phyloP scores from a whole-genome alignment of 768 basidiomycete species.

The Lyophyllum decastes region DNA sequence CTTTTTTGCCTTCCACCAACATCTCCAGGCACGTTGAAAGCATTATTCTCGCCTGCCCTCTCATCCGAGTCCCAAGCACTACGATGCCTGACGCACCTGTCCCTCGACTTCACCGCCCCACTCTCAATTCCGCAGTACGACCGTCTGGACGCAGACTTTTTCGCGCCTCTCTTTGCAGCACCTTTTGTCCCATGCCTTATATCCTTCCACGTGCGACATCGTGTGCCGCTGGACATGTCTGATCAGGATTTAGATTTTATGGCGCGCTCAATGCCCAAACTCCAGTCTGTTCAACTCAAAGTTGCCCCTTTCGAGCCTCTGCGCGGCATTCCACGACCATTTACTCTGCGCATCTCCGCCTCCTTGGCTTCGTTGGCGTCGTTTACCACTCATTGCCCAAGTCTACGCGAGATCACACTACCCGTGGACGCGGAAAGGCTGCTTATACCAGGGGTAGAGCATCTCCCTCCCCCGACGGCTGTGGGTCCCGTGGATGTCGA shows the following conservation, averaged over 20 bases:
- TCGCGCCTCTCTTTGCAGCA: neutral
- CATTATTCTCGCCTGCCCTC: neutral
- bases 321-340: neutral
- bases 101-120: neutral
- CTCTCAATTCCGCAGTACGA: neutral
- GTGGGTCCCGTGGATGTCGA: neutral
- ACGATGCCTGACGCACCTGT: slow-evolving; percentile 1
- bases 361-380: slow-evolving; percentile 3
- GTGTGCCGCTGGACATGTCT: neutral
- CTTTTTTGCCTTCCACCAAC: neutral
- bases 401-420: slow-evolving; percentile 2
- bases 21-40: neutral
- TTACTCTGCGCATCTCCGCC: neutral
- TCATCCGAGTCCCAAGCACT: neutral
- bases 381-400: slow-evolving; percentile 1
- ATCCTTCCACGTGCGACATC: neutral
- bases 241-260: slow-evolving; percentile 6
- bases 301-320: neutral
- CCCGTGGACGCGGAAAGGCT: slow-evolving; percentile 1
- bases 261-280: neutral
- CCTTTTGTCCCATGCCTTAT: neutral
- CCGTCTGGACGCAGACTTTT: neutral
- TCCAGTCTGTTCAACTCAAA: neutral
- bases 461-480: neutral
- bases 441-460: neutral